Base-by-base conservation (phyloP, 306 rosid species). In the Malus sieversii region DNA sequence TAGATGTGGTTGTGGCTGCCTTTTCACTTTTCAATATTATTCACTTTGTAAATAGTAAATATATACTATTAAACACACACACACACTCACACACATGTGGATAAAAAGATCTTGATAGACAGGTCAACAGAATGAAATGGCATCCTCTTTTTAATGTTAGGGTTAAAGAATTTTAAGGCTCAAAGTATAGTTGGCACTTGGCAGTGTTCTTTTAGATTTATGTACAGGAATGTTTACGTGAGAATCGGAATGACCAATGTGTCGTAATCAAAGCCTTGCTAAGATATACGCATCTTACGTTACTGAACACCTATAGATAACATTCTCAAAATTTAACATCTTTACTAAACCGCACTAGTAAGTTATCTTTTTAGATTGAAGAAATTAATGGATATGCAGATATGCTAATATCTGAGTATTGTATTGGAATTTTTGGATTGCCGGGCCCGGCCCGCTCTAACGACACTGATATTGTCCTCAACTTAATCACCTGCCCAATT, bases 1-100 rank as follows among this genome's bases (percentile, higher is more conserved):
- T 46, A 32, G 35, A 48, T 48, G 27, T 3, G 8, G 65, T 3
- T 23, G 68, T 22, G 57, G 48, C 42, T 40, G 61, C 30, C 20
- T 59, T 79, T 53, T 42, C 70, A n/a, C 23, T n/a, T 75, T 70
- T 73, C 76, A 48, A 55, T 53, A 62, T 61, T 68, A 59, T 59
- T 66, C 63, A 69, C 69, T 58, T 51, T 6, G 55, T 15, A 51
- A 51, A 51, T 51, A 5, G 55, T 16, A 51, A 51, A 51, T 5
- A 14, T 48, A 46, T 46, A 13, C 38, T 46, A 48, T 14, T 46
- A 46, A 13, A 44, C 13, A 44, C 52, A 45, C 52, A 46, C 52
- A 46, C 52, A 46, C 52, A 46, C 27, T 27, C 13, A 44, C 52
- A 45, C 52, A 46, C 52, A 46, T 14, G 53, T 48, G 53, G 53